Percentiles rank a stretch among this genome's conserved stretches.
Evolutionary conservation across 257 asterid species (phyloP).

Genomic region (Linaria vulgaris): DNA sequence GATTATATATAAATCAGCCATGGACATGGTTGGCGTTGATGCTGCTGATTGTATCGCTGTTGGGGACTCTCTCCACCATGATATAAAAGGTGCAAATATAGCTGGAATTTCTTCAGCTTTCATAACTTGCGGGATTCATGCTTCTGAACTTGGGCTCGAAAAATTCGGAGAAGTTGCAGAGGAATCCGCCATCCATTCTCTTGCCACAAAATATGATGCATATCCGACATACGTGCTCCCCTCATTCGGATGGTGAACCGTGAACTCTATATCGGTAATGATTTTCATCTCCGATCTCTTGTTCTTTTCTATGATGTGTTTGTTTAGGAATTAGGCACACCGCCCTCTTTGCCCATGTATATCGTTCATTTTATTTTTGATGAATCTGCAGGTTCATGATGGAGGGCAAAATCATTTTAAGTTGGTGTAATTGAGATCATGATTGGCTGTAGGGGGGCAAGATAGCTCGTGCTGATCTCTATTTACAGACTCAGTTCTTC

Average conservation of each 20-base stretch:
- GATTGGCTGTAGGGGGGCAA: too few relatives aligned
- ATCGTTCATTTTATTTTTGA: not conserved
- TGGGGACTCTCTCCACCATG: slow-evolving; percentile 97
- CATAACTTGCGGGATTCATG: slow-evolving; percentile 78
- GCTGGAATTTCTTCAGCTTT: slow-evolving; percentile 72
- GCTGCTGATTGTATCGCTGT: slow-evolving; percentile 82
- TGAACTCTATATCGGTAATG: slow-evolving; percentile 32
- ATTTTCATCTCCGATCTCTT: not conserved
- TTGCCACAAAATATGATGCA: slow-evolving; percentile 59
- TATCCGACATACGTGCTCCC: slow-evolving; percentile 77
- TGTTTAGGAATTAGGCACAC: not conserved
- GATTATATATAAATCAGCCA: slow-evolving; percentile 85
- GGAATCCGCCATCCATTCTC: slow-evolving; percentile 53
- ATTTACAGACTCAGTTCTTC: too few relatives aligned
- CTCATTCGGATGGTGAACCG: slow-evolving; percentile 86
- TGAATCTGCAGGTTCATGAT: slow-evolving; percentile 7
- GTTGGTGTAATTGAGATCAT: not conserved
- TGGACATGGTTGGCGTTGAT: slow-evolving; percentile 63
- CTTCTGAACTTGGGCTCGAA: slow-evolving; percentile 70
- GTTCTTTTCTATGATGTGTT: not conserved
- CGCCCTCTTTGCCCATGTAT: too few relatives aligned
- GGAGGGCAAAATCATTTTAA: too few relatives aligned
- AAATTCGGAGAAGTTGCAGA: slow-evolving; percentile 67
- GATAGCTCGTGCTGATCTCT: too few relatives aligned
- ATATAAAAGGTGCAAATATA: slow-evolving; percentile 81